Evolutionary conservation across 2,329 filamentous ascomycete genomes (phyloP).

Genomic region (Ascochyta rabiei): DNA sequence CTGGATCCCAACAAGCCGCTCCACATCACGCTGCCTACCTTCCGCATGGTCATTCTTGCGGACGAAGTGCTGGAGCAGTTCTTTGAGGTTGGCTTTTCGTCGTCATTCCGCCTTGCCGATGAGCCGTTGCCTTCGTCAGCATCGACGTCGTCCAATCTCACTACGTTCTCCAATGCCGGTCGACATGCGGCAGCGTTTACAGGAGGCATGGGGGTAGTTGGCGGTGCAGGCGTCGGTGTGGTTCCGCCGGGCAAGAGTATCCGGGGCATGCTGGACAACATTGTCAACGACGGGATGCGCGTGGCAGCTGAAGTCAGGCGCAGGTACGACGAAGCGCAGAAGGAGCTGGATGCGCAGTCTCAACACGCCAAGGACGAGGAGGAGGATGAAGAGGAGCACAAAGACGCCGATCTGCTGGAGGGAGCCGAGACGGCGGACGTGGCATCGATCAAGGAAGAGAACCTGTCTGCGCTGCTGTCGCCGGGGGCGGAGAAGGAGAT

Average conservation of each 20-base stretch:
- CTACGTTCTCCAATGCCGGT: constrained; percentile 77
- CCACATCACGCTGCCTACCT: constrained; percentile 94
- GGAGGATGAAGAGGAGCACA: constrained; percentile 65
- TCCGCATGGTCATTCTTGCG: constrained; percentile 97
- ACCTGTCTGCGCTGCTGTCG: constrained; percentile 22
- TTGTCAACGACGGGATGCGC: constrained; percentile 95
- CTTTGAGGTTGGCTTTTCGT: constrained; percentile 94
- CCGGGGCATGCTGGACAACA: constrained; percentile 92
- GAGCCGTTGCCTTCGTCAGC: constrained; percentile 56
- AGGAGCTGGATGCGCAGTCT: constrained; percentile 82
- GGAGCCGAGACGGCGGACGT: constrained; percentile 57
- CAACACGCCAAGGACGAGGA: constrained; percentile 60
- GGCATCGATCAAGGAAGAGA: constrained; percentile 34
- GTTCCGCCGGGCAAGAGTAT: constrained; percentile 74
- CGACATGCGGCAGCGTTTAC: constrained; percentile 52
- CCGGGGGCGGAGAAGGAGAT: constrained; percentile 30
- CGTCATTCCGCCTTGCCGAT: constrained; percentile 87
- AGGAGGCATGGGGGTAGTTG: constrained; percentile 52
- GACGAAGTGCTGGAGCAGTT: constrained; percentile 96
- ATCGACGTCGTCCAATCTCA: constrained; percentile 71
- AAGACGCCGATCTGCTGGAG: constrained; percentile 55
- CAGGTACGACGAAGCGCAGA: constrained; percentile 94
- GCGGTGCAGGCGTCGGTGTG: constrained; percentile 56
- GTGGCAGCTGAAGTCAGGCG: constrained; percentile 91
- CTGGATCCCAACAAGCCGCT: constrained; percentile 92